Base-by-base conservation (phyloP, 75 land plant species). In the Adiantum capillusveneris region DNA sequence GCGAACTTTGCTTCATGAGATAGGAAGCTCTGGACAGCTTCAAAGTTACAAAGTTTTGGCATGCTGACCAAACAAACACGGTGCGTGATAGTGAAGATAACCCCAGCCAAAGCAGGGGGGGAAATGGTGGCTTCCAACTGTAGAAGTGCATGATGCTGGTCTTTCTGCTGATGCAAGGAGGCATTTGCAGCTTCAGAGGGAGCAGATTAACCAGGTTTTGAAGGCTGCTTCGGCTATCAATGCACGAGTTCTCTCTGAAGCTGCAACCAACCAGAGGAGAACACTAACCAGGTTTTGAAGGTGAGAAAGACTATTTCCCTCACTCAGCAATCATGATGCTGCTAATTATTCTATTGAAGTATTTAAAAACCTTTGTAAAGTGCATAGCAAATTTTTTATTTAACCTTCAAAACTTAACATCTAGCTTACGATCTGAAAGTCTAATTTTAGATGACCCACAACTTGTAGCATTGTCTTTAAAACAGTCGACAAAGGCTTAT, bases 61-160 rank as follows among this genome's bases (percentile, higher is more conserved):
- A 94, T 64, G 2, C 14, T 21, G 50, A 46, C 22, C 50, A 46
- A 6, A 21, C 6, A 3, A 46, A 21, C 3, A 14, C 43, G 9
- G 75, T 64, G 17, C 63, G 68, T 21, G 80, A 65, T 39, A 76
- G 75, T 58, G 87, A 81, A 25, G 65, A 66, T 22, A 70, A 59
- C 49, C 45, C 0, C 43, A 37, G 22, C 58, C 50, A 17, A 60
- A 69, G 17, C 77, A 75, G 26, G 77, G 79, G 63, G 79, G 79
- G 72, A 86, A 80, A 44, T 94, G 96, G 96, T 94, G 98, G 98
- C 74, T 94, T 7, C 96, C 96, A 44, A 70, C 68, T 66, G 88
- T 96, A 0, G 72, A 75, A 39, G 85, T 94, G 16, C 96, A 96
- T 48, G 58, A 24, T 1, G 43, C 30, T 29, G 98, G 98, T n/a